Evolutionary conservation across 345 rosid genomes (phyloP).

Genomic region (Rhodamnia rubescens): DNA sequence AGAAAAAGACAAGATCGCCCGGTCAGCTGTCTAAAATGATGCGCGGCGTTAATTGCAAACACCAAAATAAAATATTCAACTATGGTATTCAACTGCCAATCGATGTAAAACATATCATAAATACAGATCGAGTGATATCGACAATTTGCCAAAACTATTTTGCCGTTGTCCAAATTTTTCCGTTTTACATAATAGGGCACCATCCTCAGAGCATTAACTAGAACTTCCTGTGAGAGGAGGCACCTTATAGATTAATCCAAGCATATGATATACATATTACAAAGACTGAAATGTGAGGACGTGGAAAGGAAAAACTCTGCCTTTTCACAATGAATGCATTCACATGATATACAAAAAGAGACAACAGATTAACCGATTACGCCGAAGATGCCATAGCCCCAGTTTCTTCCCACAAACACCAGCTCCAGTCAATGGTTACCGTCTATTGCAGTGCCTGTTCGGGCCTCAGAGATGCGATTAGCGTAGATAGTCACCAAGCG

Average conservation of each 20-base stretch:
- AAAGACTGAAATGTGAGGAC: constrained; percentile 3
- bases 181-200: not conserved
- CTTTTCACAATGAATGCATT: constrained; percentile 16
- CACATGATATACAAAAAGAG: constrained; percentile 45
- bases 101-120: not conserved
- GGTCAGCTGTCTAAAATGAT: not conserved
- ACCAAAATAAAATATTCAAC: not conserved
- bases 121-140: not conserved
- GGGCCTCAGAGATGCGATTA: constrained; percentile 91
- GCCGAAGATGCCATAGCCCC: not conserved
- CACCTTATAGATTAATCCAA: not conserved
- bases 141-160: not conserved
- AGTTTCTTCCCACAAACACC: not conserved
- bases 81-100: not conserved
- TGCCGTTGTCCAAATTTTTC: not conserved
- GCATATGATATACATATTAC: not conserved
- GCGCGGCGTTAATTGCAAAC: not conserved
- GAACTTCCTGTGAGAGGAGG: not conserved
- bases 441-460: constrained; percentile 69
- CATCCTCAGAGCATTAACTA: not conserved
- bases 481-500: constrained; percentile 93
- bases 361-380: not conserved
- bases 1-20: not conserved
- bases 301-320: constrained; percentile 1
- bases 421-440: constrained; percentile 19